Evolutionary conservation across 345 rosid genomes (phyloP), one percentile per base, ranked within the genome.

Genomic region (Murraya koenigii): DNA sequence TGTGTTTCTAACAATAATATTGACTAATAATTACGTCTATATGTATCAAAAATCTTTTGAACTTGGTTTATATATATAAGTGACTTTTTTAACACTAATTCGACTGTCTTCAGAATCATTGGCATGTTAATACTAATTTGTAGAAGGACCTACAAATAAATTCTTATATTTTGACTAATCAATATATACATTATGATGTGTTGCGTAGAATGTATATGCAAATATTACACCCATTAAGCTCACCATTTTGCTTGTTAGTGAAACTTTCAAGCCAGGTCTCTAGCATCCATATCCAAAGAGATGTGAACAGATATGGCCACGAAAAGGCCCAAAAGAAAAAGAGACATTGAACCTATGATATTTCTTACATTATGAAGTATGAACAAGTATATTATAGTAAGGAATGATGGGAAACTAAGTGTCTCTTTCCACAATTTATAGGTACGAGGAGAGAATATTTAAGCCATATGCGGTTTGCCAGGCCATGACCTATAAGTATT

Each of bases 251-350:
- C 33, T 15, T 74, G 44, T 66, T 39, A 4, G 74, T n/a, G 19
- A 78, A 30, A 3, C 77, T 73, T 59, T 73, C 74, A 54, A 79
- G n/a, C 61, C 25, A 80, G 71, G 55, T 77, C 77, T 36, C 79
- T 69, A 25, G 86, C 82, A 2, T 73, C 59, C n/a, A 72, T 84
- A 7, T 81, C 76, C 15, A 77, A 76, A 26, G 78, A 76, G 41
- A 84, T 28, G 44, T 76, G 80, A 56, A 81, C 80, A 26, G 61
- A 67, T 26, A 69, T 20, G n/a, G 74, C 82, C 1, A 62, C 30
- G 13, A 63, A 39, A 38, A 75, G 66, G 3, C 69, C 80, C 11
- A 84, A 38, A 2, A 64, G 54, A 38, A 81, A 55, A 52, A 79
- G 38, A 56, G 47, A 66, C 49, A 64, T 81, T 6, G 79, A 73